These are phyloP conservation scores for Leishmania guyanensis DNA, from an alignment of 208 protist species.

Conservation along the genomic window DNA sequence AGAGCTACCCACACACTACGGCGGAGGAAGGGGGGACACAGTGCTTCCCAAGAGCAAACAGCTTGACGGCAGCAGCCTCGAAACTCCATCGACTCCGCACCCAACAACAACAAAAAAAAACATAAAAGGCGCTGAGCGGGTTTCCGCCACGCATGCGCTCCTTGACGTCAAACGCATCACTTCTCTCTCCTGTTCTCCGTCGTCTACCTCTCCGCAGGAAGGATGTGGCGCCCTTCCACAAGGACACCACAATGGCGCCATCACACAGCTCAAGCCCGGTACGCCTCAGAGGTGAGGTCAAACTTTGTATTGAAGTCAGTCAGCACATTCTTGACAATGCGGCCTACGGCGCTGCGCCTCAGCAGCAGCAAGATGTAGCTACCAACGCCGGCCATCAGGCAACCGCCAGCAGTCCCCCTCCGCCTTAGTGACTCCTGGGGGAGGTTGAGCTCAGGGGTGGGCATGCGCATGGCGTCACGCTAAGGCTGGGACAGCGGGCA, in stretches of 20 bases:
- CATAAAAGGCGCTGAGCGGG: conserved; percentile 2
- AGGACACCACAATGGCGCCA: conserved; percentile 50
- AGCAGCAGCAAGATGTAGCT: conserved; percentile 73
- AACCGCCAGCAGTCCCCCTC: conserved; percentile 59
- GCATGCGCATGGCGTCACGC: conserved; percentile 66
- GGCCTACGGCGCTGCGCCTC: conserved; percentile 47
- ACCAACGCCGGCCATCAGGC: conserved; percentile 88
- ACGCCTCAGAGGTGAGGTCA: conserved; percentile 46
- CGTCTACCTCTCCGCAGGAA: conserved; percentile 24
- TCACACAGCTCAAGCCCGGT: conserved; percentile 58
- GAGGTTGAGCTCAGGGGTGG: conserved; percentile 76
- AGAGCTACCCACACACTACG: not conserved
- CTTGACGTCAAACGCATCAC: not conserved
- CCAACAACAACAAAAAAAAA: conserved; percentile 12
- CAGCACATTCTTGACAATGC: conserved; percentile 49
- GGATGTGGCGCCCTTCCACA: conserved; percentile 27
- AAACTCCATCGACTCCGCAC: not conserved
- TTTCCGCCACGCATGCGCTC: not conserved
- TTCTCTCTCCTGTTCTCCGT: not conserved
- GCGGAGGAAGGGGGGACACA: not conserved
- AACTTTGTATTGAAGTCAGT: conserved; percentile 53
- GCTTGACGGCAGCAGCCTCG: not conserved
- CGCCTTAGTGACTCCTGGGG: conserved; percentile 64
- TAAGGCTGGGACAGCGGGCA: conserved; percentile 47
- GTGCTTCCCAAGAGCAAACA: not conserved